Base-by-base conservation (phyloP, 495 filamentous ascomycete genomes). In the Astrothelium subdiscretum region DNA sequence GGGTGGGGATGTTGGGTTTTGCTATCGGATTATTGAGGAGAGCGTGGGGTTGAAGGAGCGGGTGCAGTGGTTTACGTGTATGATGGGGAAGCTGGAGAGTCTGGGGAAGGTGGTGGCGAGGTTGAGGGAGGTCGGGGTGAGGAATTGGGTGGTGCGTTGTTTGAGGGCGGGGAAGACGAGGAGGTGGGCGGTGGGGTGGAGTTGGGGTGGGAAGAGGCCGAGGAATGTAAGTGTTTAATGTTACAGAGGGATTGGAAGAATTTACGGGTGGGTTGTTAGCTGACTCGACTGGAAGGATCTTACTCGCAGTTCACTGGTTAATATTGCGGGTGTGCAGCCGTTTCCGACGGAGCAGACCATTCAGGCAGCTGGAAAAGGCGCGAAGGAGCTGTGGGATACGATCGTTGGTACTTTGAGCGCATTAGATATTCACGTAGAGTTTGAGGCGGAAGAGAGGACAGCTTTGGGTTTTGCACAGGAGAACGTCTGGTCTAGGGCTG, bases 151-250 rank as follows among this genome's bases (percentile, higher is more conserved):
- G 6, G 83, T 95, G 2, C 89, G 85, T 0, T 84, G 87, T 65
- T 88, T 97, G 61, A 78, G 89, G 0, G 88, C 94, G 65, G 92
- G 91, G 0, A 83, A 74, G 69, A 98, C 94, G 22, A 83, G 85
- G 57, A 76, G 94, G 22, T 97, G 94, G 94, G 90, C 83, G 10
- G 73, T 97, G 31, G 94, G 80, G 0, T 98, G 94, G 94, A 92
- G 87, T 59, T 97, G 87, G 76, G 76, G 79, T 2, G 79, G 83
- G 58, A 75, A 80, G 66, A 78, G 92, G 59, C 90, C 92, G 29
- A 74, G 73, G 24, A 77, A 81, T 75, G 83, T 84, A 74, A 58
- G 75, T 66, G 31, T 57, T 35, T 12, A 1, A 1, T 32, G 32
- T 54, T 51, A 64, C 67, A 4, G 60, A 58, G 54, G 48, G 81